Evolutionary conservation across 176 grass and related monocot species (phyloP).

Genomic region (Triticum dicoccoides): DNA sequence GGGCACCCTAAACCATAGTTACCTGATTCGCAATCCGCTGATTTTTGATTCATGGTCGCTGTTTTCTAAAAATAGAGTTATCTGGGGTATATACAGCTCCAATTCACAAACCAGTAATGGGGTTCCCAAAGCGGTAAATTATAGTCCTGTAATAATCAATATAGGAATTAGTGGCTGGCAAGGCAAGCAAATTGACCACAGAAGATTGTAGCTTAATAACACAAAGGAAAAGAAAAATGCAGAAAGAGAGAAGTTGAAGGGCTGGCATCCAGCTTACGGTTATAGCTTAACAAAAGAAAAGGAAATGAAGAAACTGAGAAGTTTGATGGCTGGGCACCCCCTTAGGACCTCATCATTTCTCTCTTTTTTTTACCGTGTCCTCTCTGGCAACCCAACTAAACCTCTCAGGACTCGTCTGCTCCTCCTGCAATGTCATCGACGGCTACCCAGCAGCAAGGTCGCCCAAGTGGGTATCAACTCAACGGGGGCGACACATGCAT

Average conservation of each 20-base stretch:
- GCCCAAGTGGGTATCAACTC: background rate
- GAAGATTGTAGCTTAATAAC: background rate
- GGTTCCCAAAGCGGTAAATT: background rate
- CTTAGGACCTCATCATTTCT: background rate
- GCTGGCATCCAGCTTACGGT: too few species aligned
- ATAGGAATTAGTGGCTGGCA: background rate
- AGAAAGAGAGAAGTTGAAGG: too few species aligned
- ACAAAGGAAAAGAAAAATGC: background rate
- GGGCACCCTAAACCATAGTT: background rate
- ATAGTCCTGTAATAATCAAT: background rate
- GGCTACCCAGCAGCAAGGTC: background rate
- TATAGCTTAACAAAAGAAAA: too few species aligned
- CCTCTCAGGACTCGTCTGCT: background rate
- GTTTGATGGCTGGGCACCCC: background rate
- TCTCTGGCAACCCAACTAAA: background rate
- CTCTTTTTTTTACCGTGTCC: background rate
- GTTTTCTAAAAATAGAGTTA: background rate
- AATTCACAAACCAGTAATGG: background rate
- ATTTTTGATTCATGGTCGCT: background rate
- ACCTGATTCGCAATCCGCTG: background rate
- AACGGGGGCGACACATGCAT: background rate
- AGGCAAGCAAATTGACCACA: background rate
- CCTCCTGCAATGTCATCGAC: background rate
- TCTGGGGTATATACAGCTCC: background rate
- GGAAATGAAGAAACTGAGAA: background rate